Percentiles rank a stretch among this genome's conserved stretches.
Evolutionary conservation across 176 grass and related monocot species (phyloP).

Genomic region (Aegilops speltoides): DNA sequence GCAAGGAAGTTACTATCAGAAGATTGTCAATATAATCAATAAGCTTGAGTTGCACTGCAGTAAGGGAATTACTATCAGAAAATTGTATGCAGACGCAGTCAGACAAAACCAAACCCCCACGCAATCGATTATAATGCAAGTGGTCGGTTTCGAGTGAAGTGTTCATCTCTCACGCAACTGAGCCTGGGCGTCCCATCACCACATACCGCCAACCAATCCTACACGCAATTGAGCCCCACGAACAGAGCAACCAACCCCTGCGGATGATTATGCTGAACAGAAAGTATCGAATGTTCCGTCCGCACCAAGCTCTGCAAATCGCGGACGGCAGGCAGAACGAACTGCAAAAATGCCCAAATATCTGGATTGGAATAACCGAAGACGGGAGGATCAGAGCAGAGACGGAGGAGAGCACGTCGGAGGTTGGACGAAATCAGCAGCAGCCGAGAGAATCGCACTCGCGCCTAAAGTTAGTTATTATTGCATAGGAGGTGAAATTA

Average conservation of each 20-base stretch:
- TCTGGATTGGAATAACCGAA: neutral
- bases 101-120: neutral
- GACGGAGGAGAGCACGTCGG: neutral
- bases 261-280: neutral
- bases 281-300: neutral
- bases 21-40: neutral
- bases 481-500: neutral
- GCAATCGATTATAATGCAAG: neutral
- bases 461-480: neutral
- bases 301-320: neutral
- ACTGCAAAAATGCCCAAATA: neutral
- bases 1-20: neutral
- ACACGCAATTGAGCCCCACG: neutral
- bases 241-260: neutral
- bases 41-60: neutral
- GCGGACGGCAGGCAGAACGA: too few relatives aligned
- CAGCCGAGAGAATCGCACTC: neutral
- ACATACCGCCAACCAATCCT: neutral
- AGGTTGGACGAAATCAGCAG: constrained; percentile 7
- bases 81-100: neutral
- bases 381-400: neutral
- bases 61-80: neutral
- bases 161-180: constrained; percentile 9
- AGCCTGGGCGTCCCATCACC: neutral
- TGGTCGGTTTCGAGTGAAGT: neutral